A percentile compares a stretch with the other conserved stretches of the same genome.
Evolutionary conservation across 2,329 filamentous ascomycete genomes (phyloP).

Genomic region (Ophiostoma australiae): DNA sequence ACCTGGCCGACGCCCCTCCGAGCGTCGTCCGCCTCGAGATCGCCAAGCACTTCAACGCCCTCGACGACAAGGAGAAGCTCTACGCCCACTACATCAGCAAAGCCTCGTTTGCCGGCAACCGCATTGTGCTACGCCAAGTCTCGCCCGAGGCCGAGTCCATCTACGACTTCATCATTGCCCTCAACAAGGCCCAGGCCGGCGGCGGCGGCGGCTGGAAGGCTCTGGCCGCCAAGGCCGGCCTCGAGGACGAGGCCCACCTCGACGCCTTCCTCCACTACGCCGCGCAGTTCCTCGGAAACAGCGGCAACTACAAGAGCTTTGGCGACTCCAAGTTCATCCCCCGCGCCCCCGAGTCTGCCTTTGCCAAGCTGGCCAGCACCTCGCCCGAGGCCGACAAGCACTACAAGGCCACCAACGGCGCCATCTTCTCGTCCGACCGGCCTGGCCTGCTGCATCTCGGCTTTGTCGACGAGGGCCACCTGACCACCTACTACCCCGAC

Average conservation of each 20-base stretch:
- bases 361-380: constrained; percentile 60
- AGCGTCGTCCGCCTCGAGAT: constrained; percentile 83
- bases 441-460: constrained; percentile 68
- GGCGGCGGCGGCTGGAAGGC: constrained; percentile 65
- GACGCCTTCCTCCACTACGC: constrained; percentile 70
- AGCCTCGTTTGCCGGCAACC: constrained; percentile 72
- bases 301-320: constrained; percentile 82
- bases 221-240: constrained; percentile 58
- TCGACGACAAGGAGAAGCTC: constrained; percentile 71
- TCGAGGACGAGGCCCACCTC: constrained; percentile 59
- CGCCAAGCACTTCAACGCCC: constrained; percentile 82
- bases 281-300: constrained; percentile 72
- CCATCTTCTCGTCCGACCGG: constrained; percentile 64
- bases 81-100: constrained; percentile 88
- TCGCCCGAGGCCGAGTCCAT: constrained; percentile 77
- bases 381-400: constrained; percentile 57
- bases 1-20: constrained; percentile 86
- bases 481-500: constrained; percentile 78
- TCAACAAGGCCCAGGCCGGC: constrained; percentile 60
- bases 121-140: constrained; percentile 74
- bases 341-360: constrained; percentile 57
- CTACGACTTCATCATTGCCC: constrained; percentile 71
- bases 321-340: constrained; percentile 82
- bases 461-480: constrained; percentile 67
- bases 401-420: constrained; percentile 64